phyloP scores from a whole-genome alignment of 805 yeast species.

The Hanseniaspora singularis region DNA sequence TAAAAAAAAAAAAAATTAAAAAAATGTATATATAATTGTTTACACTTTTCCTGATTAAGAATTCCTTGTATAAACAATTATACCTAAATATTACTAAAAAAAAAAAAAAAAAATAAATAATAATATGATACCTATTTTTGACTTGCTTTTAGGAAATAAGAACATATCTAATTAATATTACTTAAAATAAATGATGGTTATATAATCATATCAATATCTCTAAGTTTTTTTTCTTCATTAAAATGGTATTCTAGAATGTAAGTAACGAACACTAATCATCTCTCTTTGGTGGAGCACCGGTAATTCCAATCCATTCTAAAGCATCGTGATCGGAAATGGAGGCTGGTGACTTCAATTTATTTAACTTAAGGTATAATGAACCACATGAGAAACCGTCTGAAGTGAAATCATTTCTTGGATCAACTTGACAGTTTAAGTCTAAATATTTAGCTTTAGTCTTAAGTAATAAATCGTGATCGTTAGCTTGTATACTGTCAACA shows the following conservation, averaged over 20 bases:
- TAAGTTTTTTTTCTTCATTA: no score
- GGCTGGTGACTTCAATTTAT: slow-evolving; percentile 41
- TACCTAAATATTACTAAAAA: no score
- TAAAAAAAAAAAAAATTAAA: no score
- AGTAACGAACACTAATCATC: no score
- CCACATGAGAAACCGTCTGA: slow-evolving; percentile 62
- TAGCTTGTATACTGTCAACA: slow-evolving; percentile 4
- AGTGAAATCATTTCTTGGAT: slow-evolving; percentile 60
- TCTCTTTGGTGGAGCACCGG: slow-evolving; percentile 4
- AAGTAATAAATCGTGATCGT: slow-evolving; percentile 1
- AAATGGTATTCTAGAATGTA: background rate
- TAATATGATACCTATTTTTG: no score
- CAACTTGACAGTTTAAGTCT: slow-evolving; percentile 52
- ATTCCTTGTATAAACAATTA: background rate
- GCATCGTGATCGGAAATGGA: slow-evolving; percentile 26
- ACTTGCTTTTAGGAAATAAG: no score
- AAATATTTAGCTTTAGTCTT: slow-evolving; percentile 39
- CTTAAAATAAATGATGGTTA: no score
- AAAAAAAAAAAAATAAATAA: no score
- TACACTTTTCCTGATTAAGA: slow-evolving; percentile 3
- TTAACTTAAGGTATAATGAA: slow-evolving; percentile 42
- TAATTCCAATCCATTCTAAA: background rate
- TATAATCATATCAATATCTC: no score
- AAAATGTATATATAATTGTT: background rate
- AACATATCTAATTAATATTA: no score